A percentile compares a stretch with the other conserved stretches of the same genome.
phyloP scores from a whole-genome alignment of 805 yeast species.

The Starmerella vaccinii region DNA sequence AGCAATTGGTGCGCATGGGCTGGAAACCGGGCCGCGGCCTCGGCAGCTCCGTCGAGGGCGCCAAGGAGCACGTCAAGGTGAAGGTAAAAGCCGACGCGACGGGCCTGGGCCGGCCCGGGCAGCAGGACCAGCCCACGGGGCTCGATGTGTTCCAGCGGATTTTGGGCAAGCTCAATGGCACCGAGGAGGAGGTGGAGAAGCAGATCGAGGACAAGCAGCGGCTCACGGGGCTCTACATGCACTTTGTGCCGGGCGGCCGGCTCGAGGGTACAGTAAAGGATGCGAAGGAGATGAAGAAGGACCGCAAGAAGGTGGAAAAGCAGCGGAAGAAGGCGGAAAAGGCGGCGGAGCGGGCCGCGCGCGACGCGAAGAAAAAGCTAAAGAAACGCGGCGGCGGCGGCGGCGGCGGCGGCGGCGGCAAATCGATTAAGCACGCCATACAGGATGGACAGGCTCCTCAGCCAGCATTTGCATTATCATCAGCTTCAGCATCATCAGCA shows the following conservation, averaged over 20 bases:
- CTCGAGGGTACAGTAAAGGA: constrained; percentile 32
- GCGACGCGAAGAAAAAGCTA: background rate
- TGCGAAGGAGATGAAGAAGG: constrained; percentile 25
- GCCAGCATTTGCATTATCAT: too few species aligned
- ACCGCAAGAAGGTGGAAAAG: constrained; percentile 18
- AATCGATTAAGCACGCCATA: too few species aligned
- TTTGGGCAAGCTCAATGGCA: constrained; percentile 82
- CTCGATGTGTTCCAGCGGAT: constrained; percentile 87
- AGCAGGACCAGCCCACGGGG: constrained; percentile 71
- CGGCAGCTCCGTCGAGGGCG: constrained; percentile 49
- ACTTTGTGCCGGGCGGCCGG: constrained; percentile 76
- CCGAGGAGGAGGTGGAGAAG: constrained; percentile 41
- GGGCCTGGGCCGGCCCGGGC: constrained; percentile 72
- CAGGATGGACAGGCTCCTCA: too few species aligned
- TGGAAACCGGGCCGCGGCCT: constrained; percentile 91
- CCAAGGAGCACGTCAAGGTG: constrained; percentile 59
- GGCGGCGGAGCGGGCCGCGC: background rate
- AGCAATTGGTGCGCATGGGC: constrained; percentile 69
- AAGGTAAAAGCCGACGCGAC: constrained; percentile 66
- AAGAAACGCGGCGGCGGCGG: too few species aligned
- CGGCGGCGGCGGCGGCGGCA: too few species aligned
- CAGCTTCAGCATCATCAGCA: background rate
- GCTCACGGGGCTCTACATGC: constrained; percentile 61
- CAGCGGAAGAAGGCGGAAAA: constrained; percentile 5
- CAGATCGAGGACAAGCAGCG: constrained; percentile 59